Percentiles rank a stretch among this genome's conserved stretches.
Evolutionary conservation across 148 eudicot genomes (phyloP).

Genomic region (Polygonum aviculare): DNA sequence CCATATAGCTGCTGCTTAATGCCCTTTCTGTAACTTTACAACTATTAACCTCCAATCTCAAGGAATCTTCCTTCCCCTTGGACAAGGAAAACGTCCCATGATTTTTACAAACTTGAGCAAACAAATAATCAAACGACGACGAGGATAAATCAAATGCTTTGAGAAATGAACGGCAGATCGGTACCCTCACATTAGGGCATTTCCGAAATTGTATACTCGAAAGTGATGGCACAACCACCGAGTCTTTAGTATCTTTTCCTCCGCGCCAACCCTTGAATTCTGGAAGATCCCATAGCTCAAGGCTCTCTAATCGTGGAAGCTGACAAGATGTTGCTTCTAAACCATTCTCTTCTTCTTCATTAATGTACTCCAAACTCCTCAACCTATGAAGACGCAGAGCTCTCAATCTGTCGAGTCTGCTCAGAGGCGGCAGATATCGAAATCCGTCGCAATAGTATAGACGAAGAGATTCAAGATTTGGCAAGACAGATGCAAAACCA

Average conservation of each 20-base stretch:
- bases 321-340: conserved; percentile 4
- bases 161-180: not conserved
- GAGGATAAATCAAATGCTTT: not conserved
- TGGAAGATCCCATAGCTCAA: not conserved
- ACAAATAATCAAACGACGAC: too few relatives aligned
- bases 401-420: not conserved
- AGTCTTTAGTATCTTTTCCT: not conserved
- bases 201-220: not conserved
- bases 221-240: not conserved
- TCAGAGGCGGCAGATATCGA: not conserved
- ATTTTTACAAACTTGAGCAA: too few relatives aligned
- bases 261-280: conserved; percentile 17
- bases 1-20: not conserved
- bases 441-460: not conserved
- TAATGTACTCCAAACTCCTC: not conserved
- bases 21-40: too few relatives aligned
- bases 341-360: not conserved
- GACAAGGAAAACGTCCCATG: too few relatives aligned
- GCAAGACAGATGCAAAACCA: not conserved
- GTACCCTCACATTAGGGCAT: not conserved
- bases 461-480: not conserved
- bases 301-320: conserved; percentile 7
- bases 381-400: not conserved
- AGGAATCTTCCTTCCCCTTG: not conserved
- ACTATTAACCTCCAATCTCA: not conserved